These are phyloP conservation scores for Lagenidium sp. DNA, from an alignment of 352 stramenopile genomes.

Conservation along the genomic window DNA sequence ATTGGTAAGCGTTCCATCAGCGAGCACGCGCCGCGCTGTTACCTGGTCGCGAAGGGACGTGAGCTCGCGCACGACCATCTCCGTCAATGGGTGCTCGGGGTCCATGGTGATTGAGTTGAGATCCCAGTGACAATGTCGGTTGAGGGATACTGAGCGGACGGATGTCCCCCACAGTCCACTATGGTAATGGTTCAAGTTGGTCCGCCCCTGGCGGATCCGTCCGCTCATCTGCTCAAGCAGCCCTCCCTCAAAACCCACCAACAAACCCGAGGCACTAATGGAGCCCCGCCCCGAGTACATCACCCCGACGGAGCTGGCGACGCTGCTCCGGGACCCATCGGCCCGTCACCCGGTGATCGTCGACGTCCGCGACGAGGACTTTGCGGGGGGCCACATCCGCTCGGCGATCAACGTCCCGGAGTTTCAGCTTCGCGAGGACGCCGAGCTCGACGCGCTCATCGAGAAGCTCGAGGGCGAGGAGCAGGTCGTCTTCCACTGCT, in stretches of 20 bases:
- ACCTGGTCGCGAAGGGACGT: constrained; percentile 17
- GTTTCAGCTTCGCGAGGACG: constrained; percentile 73
- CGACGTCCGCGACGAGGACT: constrained; percentile 73
- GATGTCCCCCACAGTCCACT: constrained; percentile 3
- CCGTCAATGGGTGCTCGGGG: too few species aligned
- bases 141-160: too few species aligned
- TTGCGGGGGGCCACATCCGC: constrained; percentile 64
- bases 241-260: too few species aligned
- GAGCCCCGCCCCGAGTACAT: constrained; percentile 23
- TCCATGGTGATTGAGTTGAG: too few species aligned
- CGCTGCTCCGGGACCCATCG: constrained; percentile 31
- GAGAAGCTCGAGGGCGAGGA: constrained; percentile 48
- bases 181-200: not conserved
- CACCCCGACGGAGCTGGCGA: constrained; percentile 37
- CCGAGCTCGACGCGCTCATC: constrained; percentile 72
- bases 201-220: too few species aligned
- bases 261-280: constrained; percentile 6
- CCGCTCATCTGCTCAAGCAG: too few species aligned
- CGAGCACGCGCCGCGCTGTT: too few species aligned
- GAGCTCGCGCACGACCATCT: constrained; percentile 33
- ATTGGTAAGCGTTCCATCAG: too few species aligned
- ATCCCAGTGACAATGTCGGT: too few species aligned
- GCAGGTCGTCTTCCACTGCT: constrained; percentile 81
- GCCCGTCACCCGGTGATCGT: constrained; percentile 40
- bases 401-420: constrained; percentile 69